Conservation (phyloP, 1,284 basidiomycete species). For the Microbotryum intermedium region DNA sequence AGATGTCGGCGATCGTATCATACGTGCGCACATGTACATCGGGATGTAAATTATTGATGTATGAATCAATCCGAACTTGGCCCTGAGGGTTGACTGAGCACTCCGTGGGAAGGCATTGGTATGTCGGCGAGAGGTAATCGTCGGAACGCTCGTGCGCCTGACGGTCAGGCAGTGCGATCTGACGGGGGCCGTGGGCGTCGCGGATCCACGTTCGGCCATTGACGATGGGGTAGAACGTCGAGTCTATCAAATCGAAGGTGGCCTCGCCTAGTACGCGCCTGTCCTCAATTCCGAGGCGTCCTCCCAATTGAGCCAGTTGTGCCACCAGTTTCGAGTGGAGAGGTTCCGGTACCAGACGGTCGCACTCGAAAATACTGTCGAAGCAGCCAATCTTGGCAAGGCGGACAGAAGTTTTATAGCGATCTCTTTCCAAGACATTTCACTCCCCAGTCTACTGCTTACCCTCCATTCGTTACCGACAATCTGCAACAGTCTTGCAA, state of each 20-base stretch:
- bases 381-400: conserved; percentile 8
- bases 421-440: neutral
- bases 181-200: no score
- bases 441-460: neutral
- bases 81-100: conserved; percentile 41
- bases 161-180: neutral
- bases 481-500: neutral
- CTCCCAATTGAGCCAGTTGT: conserved; percentile 38
- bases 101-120: conserved; percentile 45
- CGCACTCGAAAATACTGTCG: conserved; percentile 10
- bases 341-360: conserved; percentile 1
- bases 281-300: conserved; percentile 46
- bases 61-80: conserved; percentile 35
- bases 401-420: neutral
- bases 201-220: no score
- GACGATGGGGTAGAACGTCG: conserved; percentile 44
- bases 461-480: conserved; percentile 2
- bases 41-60: conserved; percentile 53
- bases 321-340: neutral
- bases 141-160: neutral
- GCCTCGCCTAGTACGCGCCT: conserved; percentile 45
- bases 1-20: conserved; percentile 38
- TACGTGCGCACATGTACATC: conserved; percentile 39
- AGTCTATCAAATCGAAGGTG: conserved; percentile 47
- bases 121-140: no score